These are phyloP conservation scores for Talaromyces trachyspermus DNA, from an alignment of 495 filamentous ascomycete genomes.

Conservation along the genomic window DNA sequence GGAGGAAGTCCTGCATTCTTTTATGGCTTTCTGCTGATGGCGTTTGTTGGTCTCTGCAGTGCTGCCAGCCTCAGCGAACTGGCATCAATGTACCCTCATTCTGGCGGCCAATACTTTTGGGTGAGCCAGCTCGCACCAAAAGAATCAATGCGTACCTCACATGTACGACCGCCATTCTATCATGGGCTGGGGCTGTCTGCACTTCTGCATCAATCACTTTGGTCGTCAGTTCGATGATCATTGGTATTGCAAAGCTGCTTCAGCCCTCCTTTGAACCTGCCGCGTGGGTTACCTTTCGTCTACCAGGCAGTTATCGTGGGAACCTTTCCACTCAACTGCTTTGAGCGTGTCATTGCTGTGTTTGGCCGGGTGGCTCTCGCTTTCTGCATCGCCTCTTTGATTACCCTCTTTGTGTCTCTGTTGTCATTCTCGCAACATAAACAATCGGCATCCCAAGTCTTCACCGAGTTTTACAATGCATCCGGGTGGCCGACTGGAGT, in stretches of 20 bases:
- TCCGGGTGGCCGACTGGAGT: constrained; percentile 25
- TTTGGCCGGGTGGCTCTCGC: too few species aligned
- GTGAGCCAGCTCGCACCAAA: constrained; percentile 49
- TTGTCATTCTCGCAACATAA: constrained; percentile 50
- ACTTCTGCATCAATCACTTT: constrained; percentile 14
- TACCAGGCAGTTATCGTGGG: too few species aligned
- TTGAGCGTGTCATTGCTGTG: background rate
- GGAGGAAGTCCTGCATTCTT: constrained; percentile 22
- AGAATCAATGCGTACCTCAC: constrained; percentile 25
- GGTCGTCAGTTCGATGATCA: too few species aligned
- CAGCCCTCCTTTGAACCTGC: too few species aligned
- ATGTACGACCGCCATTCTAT: constrained; percentile 52
- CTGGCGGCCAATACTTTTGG: constrained; percentile 61
- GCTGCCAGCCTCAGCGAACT: constrained; percentile 50
- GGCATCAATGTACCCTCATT: constrained; percentile 51
- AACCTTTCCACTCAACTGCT: too few species aligned
- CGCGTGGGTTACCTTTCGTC: too few species aligned
- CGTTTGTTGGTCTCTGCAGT: constrained; percentile 47
- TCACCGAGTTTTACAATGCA: constrained; percentile 18
- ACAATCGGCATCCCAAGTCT: constrained; percentile 36
- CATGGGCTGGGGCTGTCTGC: constrained; percentile 49
- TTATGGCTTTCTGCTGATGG: constrained; percentile 52
- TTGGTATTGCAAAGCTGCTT: too few species aligned
- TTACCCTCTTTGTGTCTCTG: constrained; percentile 48
- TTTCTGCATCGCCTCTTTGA: constrained; percentile 42